phyloP scores from a whole-genome alignment of 768 basidiomycete species.

The Leccinum disarticulatum region DNA sequence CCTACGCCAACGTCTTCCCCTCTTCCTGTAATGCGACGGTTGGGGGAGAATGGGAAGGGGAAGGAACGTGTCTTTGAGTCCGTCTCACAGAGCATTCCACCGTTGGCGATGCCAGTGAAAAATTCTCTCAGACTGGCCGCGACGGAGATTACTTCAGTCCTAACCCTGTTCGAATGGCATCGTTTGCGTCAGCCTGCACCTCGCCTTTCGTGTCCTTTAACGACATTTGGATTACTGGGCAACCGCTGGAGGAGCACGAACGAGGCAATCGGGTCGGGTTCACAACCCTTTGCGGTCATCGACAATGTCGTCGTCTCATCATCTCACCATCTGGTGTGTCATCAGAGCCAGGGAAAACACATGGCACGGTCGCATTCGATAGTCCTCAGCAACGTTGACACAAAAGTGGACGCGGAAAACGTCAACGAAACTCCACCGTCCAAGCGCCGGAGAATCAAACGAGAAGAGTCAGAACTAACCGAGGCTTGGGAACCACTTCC shows the following conservation, averaged over 20 bases:
- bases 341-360: slow-evolving; percentile 2
- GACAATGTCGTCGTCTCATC: slow-evolving; percentile 13
- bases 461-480: not conserved
- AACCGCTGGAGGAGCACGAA: not conserved
- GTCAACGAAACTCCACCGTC: not conserved
- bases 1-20: slow-evolving; percentile 31
- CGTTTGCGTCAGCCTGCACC: slow-evolving; percentile 5
- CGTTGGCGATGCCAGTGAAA: not conserved
- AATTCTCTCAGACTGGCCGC: not conserved
- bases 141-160: slow-evolving; percentile 6
- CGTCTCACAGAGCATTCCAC: not conserved
- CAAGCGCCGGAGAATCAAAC: slow-evolving; percentile 21
- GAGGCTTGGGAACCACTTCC: not conserved
- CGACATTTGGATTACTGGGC: not conserved
- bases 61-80: slow-evolving; percentile 8
- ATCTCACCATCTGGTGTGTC: not conserved
- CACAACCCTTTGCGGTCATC: slow-evolving; percentile 17
- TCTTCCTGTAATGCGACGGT: not conserved
- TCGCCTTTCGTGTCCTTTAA: slow-evolving; percentile 18
- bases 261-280: not conserved
- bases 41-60: slow-evolving; percentile 1
- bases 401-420: slow-evolving; percentile 7
- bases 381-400: not conserved
- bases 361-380: not conserved
- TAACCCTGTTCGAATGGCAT: not conserved